A percentile compares a stretch with the other conserved stretches of the same genome.
phyloP scores from a whole-genome alignment of 2,329 filamentous ascomycete genomes.

The Colletotrichum sp. region DNA sequence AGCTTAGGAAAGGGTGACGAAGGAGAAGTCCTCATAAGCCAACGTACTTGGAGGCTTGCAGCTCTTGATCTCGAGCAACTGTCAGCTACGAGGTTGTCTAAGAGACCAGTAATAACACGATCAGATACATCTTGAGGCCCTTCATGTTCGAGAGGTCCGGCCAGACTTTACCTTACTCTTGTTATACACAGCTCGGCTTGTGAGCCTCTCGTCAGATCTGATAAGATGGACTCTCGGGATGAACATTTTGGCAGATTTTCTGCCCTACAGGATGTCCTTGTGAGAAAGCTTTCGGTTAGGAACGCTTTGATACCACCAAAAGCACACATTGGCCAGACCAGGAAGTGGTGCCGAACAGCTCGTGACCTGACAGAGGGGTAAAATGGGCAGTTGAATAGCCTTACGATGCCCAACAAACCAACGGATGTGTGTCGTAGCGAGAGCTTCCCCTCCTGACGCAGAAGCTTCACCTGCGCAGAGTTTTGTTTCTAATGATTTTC shows the following conservation, averaged over 20 bases:
- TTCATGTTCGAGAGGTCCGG: accelerated
- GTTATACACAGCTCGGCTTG: accelerated
- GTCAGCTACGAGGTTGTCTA: accelerated
- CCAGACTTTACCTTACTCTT: accelerated
- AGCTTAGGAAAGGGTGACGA: not conserved
- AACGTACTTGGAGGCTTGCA: not conserved
- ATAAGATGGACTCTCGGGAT: not conserved
- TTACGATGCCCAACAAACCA: not conserved
- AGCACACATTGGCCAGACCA: not conserved
- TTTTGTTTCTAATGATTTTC: accelerated
- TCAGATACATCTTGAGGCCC: not conserved
- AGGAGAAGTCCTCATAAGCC: not conserved
- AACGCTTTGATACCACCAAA: not conserved
- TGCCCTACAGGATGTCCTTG: not conserved
- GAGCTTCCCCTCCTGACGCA: not conserved
- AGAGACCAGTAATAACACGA: accelerated
- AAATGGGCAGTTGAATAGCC: accelerated
- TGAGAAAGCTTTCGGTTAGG: not conserved
- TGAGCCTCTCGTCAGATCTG: not conserved
- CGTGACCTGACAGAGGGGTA: not conserved
- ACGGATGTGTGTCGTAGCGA: not conserved
- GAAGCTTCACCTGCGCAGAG: not conserved
- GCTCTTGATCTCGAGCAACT: accelerated
- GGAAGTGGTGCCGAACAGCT: not conserved
- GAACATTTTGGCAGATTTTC: not conserved